Evolutionary conservation across 148 eudicot species (phyloP).

Genomic region (Tetragonia tetragonoides): DNA sequence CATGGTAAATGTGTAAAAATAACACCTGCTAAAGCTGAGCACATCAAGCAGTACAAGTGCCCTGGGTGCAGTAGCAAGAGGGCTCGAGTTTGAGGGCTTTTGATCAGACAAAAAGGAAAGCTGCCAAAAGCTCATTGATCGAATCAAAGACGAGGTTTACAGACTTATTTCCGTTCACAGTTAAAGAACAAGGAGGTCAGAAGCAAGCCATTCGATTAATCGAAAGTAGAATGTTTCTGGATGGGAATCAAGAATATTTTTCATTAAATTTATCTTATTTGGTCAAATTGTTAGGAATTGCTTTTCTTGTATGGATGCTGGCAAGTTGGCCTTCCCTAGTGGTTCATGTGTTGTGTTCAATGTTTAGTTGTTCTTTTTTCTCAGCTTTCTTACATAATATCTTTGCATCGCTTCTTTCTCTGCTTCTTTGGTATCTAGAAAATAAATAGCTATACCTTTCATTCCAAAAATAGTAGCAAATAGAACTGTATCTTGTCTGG

Average conservation of each 20-base stretch:
- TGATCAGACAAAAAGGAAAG: constrained; percentile 13
- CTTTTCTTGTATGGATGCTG: constrained; percentile 18
- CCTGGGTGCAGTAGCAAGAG: constrained; percentile 73
- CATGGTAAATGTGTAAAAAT: constrained; percentile 90
- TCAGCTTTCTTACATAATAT: background rate
- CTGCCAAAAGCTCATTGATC: constrained; percentile 3
- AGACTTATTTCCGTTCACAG: constrained; percentile 23
- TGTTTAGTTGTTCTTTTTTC: background rate
- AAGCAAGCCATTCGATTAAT: constrained; percentile 21
- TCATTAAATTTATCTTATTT: constrained; percentile 8
- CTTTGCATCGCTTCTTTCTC: background rate
- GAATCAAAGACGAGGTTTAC: constrained; percentile 26
- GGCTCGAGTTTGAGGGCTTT: constrained; percentile 47
- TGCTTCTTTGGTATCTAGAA: background rate
- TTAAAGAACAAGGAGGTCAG: constrained; percentile 26
- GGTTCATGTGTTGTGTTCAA: constrained; percentile 14
- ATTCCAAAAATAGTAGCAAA: background rate
- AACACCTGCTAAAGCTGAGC: constrained; percentile 86
- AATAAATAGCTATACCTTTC: no score
- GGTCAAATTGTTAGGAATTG: constrained; percentile 16
- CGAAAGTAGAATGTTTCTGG: constrained; percentile 17
- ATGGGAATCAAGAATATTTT: constrained; percentile 22
- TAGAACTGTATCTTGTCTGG: no score
- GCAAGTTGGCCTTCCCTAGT: constrained; percentile 16
- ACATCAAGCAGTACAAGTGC: constrained; percentile 84